Evolutionary conservation across 2,329 filamentous ascomycete species (phyloP).

Genomic region (Colletotrichum caudatum): DNA sequence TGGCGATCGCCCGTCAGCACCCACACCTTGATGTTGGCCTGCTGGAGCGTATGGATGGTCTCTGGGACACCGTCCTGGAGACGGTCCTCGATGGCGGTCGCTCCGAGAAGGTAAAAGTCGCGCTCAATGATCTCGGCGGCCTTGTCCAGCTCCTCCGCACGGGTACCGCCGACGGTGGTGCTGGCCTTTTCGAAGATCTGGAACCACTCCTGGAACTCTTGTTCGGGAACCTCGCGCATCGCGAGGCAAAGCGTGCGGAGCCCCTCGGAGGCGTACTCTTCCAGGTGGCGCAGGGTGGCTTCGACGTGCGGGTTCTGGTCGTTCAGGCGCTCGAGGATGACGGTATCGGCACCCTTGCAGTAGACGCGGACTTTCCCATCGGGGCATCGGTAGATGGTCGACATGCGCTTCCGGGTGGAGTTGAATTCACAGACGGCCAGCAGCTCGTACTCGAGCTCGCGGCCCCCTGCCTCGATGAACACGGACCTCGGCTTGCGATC

Average conservation of each 20-base stretch:
- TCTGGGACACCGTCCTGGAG: slow-evolving; percentile 97
- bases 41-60: slow-evolving; percentile 96
- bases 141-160: slow-evolving; percentile 95
- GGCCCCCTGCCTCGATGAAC: slow-evolving; percentile 80
- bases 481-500: slow-evolving; percentile 92
- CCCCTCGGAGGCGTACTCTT: slow-evolving; percentile 97
- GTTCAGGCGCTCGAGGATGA: slow-evolving; percentile 91
- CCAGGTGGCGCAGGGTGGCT: slow-evolving; percentile 91
- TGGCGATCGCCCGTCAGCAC: slow-evolving; percentile 97
- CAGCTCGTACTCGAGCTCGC: slow-evolving; percentile 85
- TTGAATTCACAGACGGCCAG: slow-evolving; percentile 99
- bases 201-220: slow-evolving; percentile 90
- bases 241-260: slow-evolving; percentile 94
- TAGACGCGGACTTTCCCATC: slow-evolving; percentile 95
- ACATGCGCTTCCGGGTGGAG: slow-evolving; percentile 97
- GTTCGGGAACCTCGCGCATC: slow-evolving; percentile 91
- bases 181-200: slow-evolving; percentile 87
- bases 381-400: slow-evolving; percentile 94
- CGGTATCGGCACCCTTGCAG: slow-evolving; percentile 96
- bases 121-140: slow-evolving; percentile 95
- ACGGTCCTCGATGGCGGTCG: slow-evolving; percentile 96
- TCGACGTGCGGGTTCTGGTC: slow-evolving; percentile 89
- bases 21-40: slow-evolving; percentile 98
- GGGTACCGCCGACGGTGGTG: slow-evolving; percentile 91
- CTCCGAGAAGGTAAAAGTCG: slow-evolving; percentile 90